Evolutionary conservation across 148 eudicot genomes (phyloP).

Genomic region (Chenopodium berlandieri): DNA sequence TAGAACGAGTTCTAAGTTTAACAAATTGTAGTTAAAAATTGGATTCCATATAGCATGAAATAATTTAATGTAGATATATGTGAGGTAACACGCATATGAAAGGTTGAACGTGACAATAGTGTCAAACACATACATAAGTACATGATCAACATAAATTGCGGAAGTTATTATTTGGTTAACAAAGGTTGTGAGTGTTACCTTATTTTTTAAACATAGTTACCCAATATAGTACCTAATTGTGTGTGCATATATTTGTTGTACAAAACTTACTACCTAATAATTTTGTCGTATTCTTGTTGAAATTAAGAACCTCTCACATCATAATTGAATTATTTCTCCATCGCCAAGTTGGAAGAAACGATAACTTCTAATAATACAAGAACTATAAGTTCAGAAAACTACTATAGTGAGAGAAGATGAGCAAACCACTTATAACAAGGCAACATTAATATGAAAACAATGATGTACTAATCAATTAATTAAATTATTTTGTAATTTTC

Average conservation of each 20-base stretch:
- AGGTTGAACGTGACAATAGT: too few species aligned
- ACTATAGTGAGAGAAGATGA: neutral
- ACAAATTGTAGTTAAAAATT: too few species aligned
- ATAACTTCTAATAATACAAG: neutral
- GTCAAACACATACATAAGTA: neutral
- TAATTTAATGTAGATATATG: too few species aligned
- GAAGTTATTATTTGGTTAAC: neutral
- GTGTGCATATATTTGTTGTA: too few species aligned
- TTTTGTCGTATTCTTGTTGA: neutral
- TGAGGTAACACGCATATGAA: neutral
- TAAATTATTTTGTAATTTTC: too few species aligned
- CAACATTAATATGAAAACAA: neutral
- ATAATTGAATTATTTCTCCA: neutral
- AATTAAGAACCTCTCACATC: neutral
- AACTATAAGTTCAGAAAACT: neutral
- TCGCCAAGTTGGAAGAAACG: neutral
- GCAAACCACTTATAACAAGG: neutral
- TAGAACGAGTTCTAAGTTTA: too few species aligned
- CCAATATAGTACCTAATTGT: too few species aligned
- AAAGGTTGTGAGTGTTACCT: neutral
- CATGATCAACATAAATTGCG: neutral
- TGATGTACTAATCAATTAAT: too few species aligned
- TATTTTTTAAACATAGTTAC: too few species aligned
- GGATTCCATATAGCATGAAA: too few species aligned
- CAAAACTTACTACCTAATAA: too few species aligned